Percentiles rank a stretch among this genome's conserved stretches.
phyloP scores from a whole-genome alignment of 345 rosid species.

The Pugionium cornutum region DNA sequence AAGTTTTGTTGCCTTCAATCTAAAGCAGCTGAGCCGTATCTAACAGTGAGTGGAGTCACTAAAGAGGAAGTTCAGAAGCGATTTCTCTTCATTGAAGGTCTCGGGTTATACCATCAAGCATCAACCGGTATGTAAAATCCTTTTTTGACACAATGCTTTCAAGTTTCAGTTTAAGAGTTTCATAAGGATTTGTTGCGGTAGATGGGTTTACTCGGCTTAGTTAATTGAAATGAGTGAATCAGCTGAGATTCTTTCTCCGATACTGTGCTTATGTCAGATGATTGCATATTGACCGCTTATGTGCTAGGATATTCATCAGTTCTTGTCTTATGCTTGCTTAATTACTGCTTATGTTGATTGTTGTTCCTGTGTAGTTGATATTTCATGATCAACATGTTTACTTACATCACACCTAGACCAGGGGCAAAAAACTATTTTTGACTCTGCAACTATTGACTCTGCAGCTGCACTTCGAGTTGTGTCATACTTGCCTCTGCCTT shows the following conservation, averaged over 20 bases:
- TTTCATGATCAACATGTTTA: constrained; percentile 1
- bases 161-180: not conserved
- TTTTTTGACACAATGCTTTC: not conserved
- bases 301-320: not conserved
- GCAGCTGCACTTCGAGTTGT: constrained; percentile 82
- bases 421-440: not conserved
- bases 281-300: constrained; percentile 3
- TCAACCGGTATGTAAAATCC: constrained; percentile 63
- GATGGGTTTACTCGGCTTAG: constrained; percentile 1
- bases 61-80: constrained; percentile 72
- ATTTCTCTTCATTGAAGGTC: constrained; percentile 86
- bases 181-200: not conserved
- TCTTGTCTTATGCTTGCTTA: constrained; percentile 11
- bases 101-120: constrained; percentile 68
- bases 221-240: not conserved
- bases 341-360: not conserved
- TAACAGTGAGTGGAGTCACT: constrained; percentile 68
- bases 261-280: constrained; percentile 8
- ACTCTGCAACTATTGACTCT: constrained; percentile 20
- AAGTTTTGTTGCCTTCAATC: constrained; percentile 95
- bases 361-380: not conserved
- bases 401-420: too few species aligned
- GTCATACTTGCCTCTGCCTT: constrained; percentile 77
- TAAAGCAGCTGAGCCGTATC: constrained; percentile 79
- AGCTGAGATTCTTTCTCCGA: not conserved